phyloP scores from a whole-genome alignment of 805 yeast species.

The Candida nonsorbophila region DNA sequence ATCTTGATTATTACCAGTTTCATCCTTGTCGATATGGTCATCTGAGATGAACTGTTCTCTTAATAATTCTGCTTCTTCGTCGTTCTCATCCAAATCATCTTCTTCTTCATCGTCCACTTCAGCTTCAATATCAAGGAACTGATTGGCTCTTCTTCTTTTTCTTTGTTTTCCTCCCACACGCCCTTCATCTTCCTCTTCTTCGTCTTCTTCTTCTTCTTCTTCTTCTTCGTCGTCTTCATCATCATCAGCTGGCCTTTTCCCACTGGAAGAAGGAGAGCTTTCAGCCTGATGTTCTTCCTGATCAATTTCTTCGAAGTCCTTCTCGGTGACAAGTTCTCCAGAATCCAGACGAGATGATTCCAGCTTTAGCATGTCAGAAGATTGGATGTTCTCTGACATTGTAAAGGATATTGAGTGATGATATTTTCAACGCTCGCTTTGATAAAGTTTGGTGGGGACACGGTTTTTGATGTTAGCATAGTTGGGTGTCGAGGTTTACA shows the following conservation, averaged over 20 bases:
- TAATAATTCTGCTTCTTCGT: slow-evolving; percentile 82
- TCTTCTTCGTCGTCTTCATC: slow-evolving; percentile 39
- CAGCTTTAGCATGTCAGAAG: too few species aligned
- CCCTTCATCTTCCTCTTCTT: slow-evolving; percentile 46
- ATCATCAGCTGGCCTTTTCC: slow-evolving; percentile 3
- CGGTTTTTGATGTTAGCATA: too few species aligned
- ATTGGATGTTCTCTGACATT: too few species aligned
- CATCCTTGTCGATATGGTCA: slow-evolving; percentile 54
- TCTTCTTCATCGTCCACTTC: slow-evolving; percentile 98
- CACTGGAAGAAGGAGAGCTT: not conserved
- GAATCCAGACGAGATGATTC: too few species aligned
- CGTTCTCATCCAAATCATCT: slow-evolving; percentile 82
- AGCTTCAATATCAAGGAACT: slow-evolving; percentile 96
- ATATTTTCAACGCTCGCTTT: too few species aligned
- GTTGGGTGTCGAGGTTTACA: too few species aligned
- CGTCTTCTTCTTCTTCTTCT: slow-evolving; percentile 47
- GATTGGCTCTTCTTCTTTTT: slow-evolving; percentile 57
- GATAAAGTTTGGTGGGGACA: too few species aligned
- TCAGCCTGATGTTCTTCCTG: slow-evolving; percentile 11
- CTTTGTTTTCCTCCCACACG: slow-evolving; percentile 42
- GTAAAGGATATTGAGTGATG: too few species aligned
- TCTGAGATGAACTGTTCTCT: slow-evolving; percentile 79
- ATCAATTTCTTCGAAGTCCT: slow-evolving; percentile 12
- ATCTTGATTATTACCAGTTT: slow-evolving; percentile 37
- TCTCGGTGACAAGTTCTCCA: too few species aligned